Evolutionary conservation across 192 early-diverging fungal species (phyloP), one percentile per base, ranked within the genome.

Genomic region (Glomus cerebriforme): DNA sequence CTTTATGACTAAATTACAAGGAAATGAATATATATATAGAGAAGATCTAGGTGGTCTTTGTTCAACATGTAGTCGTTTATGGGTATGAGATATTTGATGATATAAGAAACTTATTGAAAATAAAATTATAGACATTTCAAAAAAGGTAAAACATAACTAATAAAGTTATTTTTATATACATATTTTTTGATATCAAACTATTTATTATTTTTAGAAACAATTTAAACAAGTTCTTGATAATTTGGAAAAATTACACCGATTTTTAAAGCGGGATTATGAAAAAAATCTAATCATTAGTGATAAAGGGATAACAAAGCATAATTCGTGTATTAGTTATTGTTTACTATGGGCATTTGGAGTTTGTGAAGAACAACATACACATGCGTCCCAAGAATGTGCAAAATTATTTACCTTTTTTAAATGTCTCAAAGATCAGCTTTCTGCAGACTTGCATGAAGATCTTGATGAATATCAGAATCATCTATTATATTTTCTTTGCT

Each of bases 1-100:
- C 67, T 69, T 69, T 69, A 43, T 26, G 22, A 69, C 67, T 26
- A 37, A 31, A 45, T 26, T 69, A 37, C 15, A 43, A 24, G 67
- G 37, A 24, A 43, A 43, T 22, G 22, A 31, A 24, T 69, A 24
- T 69, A 7, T 69, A 6, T 45, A 69, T 69, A 2, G 2, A 43
- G 67, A 69, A 43, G 29, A 69, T 69, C 1, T 69, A 17, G 37
- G 24, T 2, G 24, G n/a, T 2, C 19, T 69, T 7, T 69, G 37
- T 69, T 69, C 37, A 43, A 43, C 32, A 1, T 69, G 37, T 31
- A 69, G 13, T 12, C 6, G 7, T 8, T n/a, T 43, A 24, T 69
- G 37, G 67, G 26, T 69, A 69, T 45, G 35, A 69, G 1, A 31
- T 43, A 43, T 69, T 69, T 69, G 67, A n/a, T 39, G 37, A 69